Evolutionary conservation across 192 early-diverging fungal genomes (phyloP).

Genomic region (Rhizophagus prolifer): DNA sequence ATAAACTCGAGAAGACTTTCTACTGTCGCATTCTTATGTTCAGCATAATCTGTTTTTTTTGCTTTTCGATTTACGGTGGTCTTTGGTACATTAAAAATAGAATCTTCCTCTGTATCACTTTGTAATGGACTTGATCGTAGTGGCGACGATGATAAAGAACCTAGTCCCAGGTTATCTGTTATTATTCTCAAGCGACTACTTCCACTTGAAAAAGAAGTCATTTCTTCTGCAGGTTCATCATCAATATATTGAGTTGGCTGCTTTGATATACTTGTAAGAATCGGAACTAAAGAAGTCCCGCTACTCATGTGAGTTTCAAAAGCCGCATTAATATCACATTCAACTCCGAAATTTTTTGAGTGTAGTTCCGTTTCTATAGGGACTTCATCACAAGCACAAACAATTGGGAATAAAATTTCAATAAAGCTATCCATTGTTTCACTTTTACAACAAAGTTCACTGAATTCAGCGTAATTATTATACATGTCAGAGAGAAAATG

Average conservation of each 20-base stretch:
- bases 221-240: conserved; percentile 29
- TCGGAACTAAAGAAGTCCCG: not conserved
- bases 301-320: conserved; percentile 3
- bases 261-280: conserved; percentile 1
- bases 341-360: conserved; percentile 42
- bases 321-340: conserved; percentile 24
- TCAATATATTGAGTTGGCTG: not conserved
- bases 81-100: conserved; percentile 28
- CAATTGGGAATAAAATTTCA: conserved; percentile 53
- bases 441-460: conserved; percentile 46
- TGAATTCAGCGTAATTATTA: conserved; percentile 47
- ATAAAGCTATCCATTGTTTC: conserved; percentile 57
- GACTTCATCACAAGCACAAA: conserved; percentile 45
- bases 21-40: conserved; percentile 34
- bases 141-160: conserved; percentile 11
- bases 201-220: conserved; percentile 18
- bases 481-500: conserved; percentile 52
- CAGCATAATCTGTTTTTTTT: conserved; percentile 27
- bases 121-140: not conserved
- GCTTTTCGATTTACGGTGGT: conserved; percentile 24
- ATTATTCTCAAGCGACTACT: not conserved
- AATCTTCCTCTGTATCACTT: conserved; percentile 15
- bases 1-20: conserved; percentile 53
- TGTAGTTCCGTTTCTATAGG: conserved; percentile 47
- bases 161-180: not conserved